Base-by-base conservation (phyloP, 2,329 filamentous ascomycete species). In the Huntiella bhutanensis region DNA sequence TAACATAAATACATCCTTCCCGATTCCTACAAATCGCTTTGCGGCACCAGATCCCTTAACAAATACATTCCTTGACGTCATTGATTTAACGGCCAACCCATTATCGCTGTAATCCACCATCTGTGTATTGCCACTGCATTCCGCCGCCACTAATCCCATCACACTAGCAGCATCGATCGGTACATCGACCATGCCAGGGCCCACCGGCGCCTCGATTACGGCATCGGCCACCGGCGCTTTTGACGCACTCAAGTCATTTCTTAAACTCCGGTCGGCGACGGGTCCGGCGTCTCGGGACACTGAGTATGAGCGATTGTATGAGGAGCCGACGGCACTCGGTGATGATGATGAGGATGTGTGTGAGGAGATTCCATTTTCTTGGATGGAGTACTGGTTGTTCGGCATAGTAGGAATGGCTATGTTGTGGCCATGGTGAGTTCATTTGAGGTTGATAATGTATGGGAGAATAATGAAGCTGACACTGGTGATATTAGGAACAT, bases 361-460 rank as follows among this genome's bases (percentile, higher is more conserved):
- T 13, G 57, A 54, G 15, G 63, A 65, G 33, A 56, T 63, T 33
- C 67, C 68, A 13, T 94, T 94, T 64, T 93, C 85, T 51, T 86
- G 82, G 77, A 57, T 83, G 33, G 83, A 92, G 59, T 98, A 96
- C 62, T 66, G 64, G 54, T 79, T 94, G 57, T 96, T 96, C 61
- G 67, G 81, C 47, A 65, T 94, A 43, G 67, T 96, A 19, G 91
- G 91, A 43, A 70, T 94, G 48, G 83, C 87, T 45, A 96, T 96
- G 91, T 70, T 96, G 39, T 96, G 88, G 88, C 86, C 88, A 47
- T 96, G 88, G 88, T 92, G 73, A 54, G 73, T 55, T 42, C 15
- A 17, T 40, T 28, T 41, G 52, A 54, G 41, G 56, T 40, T 40
- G 45, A 2, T 32, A 10, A 13, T 33, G n/a, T 13, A 11, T 8